These are phyloP conservation scores for Penicillium digitatum DNA, from an alignment of 2,329 filamentous ascomycete genomes.

Conservation along the genomic window DNA sequence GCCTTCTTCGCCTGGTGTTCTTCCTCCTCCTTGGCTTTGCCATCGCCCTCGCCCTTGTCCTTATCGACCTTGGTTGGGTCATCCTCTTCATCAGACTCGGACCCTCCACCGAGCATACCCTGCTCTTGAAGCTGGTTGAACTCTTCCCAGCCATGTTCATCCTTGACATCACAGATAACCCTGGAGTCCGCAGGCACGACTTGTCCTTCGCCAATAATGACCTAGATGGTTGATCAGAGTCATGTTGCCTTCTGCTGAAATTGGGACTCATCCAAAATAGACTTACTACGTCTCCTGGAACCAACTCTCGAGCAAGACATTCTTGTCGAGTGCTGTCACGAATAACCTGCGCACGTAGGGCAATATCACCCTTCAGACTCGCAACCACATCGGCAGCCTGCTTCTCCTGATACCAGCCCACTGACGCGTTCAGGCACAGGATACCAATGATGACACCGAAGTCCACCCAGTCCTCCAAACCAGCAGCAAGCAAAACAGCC, in stretches of 20 bases:
- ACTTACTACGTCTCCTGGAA: conserved; percentile 71
- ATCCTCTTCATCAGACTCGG: conserved; percentile 52
- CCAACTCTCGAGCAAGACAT: conserved; percentile 67
- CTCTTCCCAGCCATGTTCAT: conserved; percentile 63
- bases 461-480: conserved; percentile 71
- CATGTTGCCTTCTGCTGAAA: background rate
- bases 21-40: conserved; percentile 9
- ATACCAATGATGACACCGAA: conserved; percentile 76
- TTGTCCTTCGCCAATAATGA: conserved; percentile 67
- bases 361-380: conserved; percentile 72
- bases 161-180: conserved; percentile 68
- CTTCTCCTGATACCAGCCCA: conserved; percentile 80
- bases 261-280: background rate
- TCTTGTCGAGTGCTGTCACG: conserved; percentile 63
- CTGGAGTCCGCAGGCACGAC: conserved; percentile 67
- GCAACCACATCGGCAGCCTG: conserved; percentile 74
- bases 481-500: conserved; percentile 68
- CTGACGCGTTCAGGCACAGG: conserved; percentile 67
- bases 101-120: conserved; percentile 53
- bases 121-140: conserved; percentile 62
- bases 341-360: conserved; percentile 65
- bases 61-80: conserved; percentile 54
- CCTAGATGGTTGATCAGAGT: conserved; percentile 38
- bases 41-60: conserved; percentile 39
- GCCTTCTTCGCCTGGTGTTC: conserved; percentile 14